These are phyloP conservation scores for Jacaranda copaia DNA, from an alignment of 257 asterid genomes.

Conservation along the genomic window DNA sequence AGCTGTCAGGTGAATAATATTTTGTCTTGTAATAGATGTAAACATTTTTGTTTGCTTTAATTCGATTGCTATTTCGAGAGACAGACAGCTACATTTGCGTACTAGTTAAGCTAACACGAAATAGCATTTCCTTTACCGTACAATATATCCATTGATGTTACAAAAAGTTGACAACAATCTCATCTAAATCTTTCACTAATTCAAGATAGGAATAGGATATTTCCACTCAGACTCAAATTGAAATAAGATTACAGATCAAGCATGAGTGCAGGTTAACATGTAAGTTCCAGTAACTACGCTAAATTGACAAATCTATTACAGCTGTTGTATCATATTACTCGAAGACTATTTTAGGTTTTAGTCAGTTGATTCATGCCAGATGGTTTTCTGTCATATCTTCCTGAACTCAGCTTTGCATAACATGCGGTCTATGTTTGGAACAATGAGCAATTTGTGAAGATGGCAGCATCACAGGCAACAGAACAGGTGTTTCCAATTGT, in stretches of 20 bases:
- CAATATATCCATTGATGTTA: too few species aligned
- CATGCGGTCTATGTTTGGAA: background rate
- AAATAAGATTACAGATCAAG: background rate
- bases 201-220: background rate
- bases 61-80: background rate
- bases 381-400: too few species aligned
- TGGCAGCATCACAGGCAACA: background rate
- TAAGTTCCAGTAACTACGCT: background rate
- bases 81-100: background rate
- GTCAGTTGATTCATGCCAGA: too few species aligned
- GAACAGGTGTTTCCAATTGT: background rate
- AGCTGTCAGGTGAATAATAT: slow-evolving; percentile 22
- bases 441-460: background rate
- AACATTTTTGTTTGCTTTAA: background rate
- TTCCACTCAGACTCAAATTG: too few species aligned
- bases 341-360: too few species aligned
- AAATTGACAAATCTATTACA: background rate
- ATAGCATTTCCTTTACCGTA: background rate
- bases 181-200: background rate
- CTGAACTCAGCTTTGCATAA: too few species aligned
- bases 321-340: too few species aligned
- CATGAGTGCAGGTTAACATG: background rate
- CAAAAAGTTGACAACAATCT: too few species aligned
- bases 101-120: background rate
- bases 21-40: slow-evolving; percentile 1